phyloP scores from a whole-genome alignment of 768 basidiomycete genomes.

The Russula brevipes region DNA sequence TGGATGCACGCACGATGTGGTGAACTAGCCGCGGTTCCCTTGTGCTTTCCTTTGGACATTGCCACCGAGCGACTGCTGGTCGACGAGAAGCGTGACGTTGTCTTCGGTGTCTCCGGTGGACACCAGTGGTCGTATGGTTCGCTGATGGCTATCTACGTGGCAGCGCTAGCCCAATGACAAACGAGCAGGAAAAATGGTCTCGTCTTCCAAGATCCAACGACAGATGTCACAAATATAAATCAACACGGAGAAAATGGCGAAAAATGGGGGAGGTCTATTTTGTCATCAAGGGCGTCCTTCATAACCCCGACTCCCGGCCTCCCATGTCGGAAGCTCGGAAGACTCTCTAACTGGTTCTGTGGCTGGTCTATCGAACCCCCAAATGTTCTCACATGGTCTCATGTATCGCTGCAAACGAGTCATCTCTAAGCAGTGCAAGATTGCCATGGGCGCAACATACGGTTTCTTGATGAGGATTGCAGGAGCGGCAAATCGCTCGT shows the following conservation, averaged over 20 bases:
- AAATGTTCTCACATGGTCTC: conserved; percentile 63
- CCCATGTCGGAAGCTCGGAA: conserved; percentile 90
- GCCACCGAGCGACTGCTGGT: conserved; percentile 82
- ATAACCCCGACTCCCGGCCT: not conserved
- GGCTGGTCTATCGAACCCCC: conserved; percentile 99
- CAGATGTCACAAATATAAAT: conserved; percentile 45
- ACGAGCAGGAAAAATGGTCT: conserved; percentile 62
- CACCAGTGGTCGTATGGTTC: conserved; percentile 88
- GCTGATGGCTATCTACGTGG: conserved; percentile 84
- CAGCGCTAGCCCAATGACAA: conserved; percentile 78
- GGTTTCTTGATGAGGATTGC: not conserved
- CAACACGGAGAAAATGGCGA: conserved; percentile 93
- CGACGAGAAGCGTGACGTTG: conserved; percentile 90
- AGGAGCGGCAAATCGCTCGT: conserved; percentile 57
- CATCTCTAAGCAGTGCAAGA: conserved; percentile 46
- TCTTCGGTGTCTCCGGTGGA: conserved; percentile 70
- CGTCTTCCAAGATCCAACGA: conserved; percentile 78
- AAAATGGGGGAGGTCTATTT: conserved; percentile 64
- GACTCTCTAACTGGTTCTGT: conserved; percentile 85
- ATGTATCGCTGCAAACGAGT: conserved; percentile 93
- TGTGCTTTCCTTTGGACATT: conserved; percentile 66
- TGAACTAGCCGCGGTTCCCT: conserved; percentile 81
- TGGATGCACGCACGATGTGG: conserved; percentile 59
- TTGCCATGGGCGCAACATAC: not conserved
- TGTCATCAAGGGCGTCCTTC: not conserved